Evolutionary conservation across 1,284 basidiomycete genomes (phyloP).

Genomic region (Ganoderma lingzhi): DNA sequence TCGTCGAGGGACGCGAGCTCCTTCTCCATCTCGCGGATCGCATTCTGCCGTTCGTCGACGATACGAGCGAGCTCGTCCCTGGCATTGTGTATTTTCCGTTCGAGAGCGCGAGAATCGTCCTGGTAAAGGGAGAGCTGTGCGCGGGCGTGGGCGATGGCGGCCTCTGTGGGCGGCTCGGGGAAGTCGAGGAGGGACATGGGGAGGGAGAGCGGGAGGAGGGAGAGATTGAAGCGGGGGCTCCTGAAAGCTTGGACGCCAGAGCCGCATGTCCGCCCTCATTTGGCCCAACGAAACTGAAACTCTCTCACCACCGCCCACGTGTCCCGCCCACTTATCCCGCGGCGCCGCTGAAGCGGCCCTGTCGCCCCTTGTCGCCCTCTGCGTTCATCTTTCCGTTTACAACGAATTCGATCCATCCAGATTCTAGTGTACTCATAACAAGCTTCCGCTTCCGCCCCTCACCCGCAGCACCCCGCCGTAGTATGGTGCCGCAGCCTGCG

Average conservation of each 20-base stretch:
- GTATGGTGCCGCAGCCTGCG: slow-evolving; percentile 12
- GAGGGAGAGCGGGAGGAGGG: slow-evolving; percentile 23
- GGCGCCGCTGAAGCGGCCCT: slow-evolving; percentile 3
- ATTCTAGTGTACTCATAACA: slow-evolving; percentile 13
- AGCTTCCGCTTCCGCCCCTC: background rate
- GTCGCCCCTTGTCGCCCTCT: background rate
- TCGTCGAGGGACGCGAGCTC: slow-evolving; percentile 58
- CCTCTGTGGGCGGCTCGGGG: slow-evolving; percentile 63
- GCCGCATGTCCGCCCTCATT: slow-evolving; percentile 21
- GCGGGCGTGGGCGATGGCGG: slow-evolving; percentile 58
- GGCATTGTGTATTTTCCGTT: slow-evolving; percentile 46
- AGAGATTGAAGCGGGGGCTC: slow-evolving; percentile 19
- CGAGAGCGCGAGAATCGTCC: slow-evolving; percentile 35
- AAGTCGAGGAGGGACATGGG: slow-evolving; percentile 39
- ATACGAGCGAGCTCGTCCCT: slow-evolving; percentile 64
- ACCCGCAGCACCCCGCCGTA: background rate
- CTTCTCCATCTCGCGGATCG: slow-evolving; percentile 59
- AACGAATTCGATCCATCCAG: background rate
- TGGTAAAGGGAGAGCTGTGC: slow-evolving; percentile 35
- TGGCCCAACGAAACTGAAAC: background rate
- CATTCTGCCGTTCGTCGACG: slow-evolving; percentile 57
- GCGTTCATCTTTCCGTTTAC: background rate
- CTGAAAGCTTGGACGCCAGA: slow-evolving; percentile 22
- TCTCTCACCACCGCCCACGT: slow-evolving; percentile 22
- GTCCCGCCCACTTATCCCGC: slow-evolving; percentile 9